phyloP scores from a whole-genome alignment of 257 asterid genomes.

The Penstemon newberryi region DNA sequence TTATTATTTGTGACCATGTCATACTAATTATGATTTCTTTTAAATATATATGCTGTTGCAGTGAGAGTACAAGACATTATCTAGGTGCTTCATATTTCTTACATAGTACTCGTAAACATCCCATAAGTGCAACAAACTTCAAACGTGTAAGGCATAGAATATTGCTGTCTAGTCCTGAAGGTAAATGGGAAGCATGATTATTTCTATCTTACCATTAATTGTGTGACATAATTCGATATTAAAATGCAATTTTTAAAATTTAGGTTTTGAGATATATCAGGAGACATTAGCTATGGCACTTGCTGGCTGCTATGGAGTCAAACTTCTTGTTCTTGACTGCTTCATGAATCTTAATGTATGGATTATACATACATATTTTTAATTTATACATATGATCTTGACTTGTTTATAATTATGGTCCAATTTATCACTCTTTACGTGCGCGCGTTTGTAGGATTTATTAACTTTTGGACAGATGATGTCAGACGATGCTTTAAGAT shows the following conservation, averaged over 20 bases:
- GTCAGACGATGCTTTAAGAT: not conserved
- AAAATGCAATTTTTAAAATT: not conserved
- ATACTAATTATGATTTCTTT: not conserved
- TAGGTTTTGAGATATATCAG: constrained; percentile 24
- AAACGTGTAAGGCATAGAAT: not conserved
- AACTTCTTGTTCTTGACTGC: constrained; percentile 25
- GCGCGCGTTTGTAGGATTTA: not conserved
- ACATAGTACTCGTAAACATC: not conserved
- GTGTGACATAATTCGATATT: not conserved
- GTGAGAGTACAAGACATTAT: constrained; percentile 7
- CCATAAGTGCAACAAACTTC: not conserved
- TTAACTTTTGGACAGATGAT: not conserved
- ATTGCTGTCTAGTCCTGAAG: constrained; percentile 14
- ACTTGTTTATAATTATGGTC: not conserved
- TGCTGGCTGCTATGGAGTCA: not conserved
- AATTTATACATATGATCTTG: not conserved
- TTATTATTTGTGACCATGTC: not conserved
- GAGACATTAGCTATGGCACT: constrained; percentile 15
- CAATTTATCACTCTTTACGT: constrained; percentile 1
- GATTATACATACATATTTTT: not conserved
- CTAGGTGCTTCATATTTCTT: constrained; percentile 7
- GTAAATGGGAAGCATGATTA: constrained; percentile 12
- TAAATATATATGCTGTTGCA: constrained; percentile 5
- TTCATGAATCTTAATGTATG: constrained; percentile 14
- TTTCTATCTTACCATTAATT: not conserved